Evolutionary conservation across 129 eudicot species (phyloP), one percentile per base, ranked within the genome.

Genomic region (Centella asiatica): DNA sequence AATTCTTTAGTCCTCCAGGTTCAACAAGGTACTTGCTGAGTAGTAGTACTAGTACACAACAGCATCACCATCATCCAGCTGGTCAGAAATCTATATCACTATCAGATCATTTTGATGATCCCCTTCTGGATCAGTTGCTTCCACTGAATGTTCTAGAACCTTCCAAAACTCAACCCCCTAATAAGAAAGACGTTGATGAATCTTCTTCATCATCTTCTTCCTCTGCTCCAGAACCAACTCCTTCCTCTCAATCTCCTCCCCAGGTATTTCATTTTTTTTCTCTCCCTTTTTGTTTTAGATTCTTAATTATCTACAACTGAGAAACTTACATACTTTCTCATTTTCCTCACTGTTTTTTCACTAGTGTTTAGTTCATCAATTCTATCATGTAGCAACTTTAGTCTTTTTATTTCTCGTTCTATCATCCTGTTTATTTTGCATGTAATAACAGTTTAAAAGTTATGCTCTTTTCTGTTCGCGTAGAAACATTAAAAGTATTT

Each of bases 1-100:
- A 70, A 42, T 82, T 76, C 49, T 69, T 80, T 26, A 85, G 85
- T 69, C 95, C 93, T 4, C 75, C 85, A 40, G 85, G 81, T 29
- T 93, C 99, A 17, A 69, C 96, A 11, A 73, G 99, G 56, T 88
- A 82, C 72, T 77, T 93, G 83, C 71, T 93, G 85, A 69, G 80
- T 68, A 85, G 14, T 2, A 42, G 14, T 15, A 42, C 2, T 2
- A 9, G 8, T 13, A 82, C 24, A 55, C 47, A 53, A 58, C 53
- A 22, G 61, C 51, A 24, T 61, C 70, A 17, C 70, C 88, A 19
- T 12, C 87, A 83, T 55, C 83, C 66, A n/a, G 17, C 64, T 51
- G 23, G 71, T 56, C 44, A 32, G n/a, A 46, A 69, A 50, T 25
- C 44, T 8, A 54, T 28, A 15, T 36, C 17, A 27, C 42, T 40